Base-by-base conservation (phyloP, 305 asterid genomes). In the Rubia peregrina region DNA sequence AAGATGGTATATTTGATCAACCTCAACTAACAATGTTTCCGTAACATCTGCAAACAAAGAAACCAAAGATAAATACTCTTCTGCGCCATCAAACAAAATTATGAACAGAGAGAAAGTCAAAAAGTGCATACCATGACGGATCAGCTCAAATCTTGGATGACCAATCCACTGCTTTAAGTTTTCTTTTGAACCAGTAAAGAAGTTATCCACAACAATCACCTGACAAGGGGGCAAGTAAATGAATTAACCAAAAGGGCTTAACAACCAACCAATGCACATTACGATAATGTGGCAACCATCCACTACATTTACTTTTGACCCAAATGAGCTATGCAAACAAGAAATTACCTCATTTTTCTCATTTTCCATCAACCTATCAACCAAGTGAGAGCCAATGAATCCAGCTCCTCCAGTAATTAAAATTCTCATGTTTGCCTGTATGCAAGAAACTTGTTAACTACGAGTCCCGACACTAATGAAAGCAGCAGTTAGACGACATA, bases 1-100 rank as follows among this genome's bases (percentile, higher is more conserved):
- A 77, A 94, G 98, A 85, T 94, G 98, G 82, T 91, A 94, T 65
- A 94, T 94, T 77, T 79, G 88, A 80, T 94, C 99, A 75, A 94
- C 98, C 84, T 94, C 98, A 68, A 94, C 62, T 56, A 90, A 77
- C 73, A 94, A 81, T 60, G 99, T 72, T 82, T 94, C 97, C 0
- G 98, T 94, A 61, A 94, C 96, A 81, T 94, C 99, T 94, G 88
- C 77, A 82, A 36, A 36, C 49, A 57, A 67, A 59, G 42, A 67
- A 44, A 71, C 21, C 9, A 26, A 36, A 60, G 9, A 40, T 53
- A 56, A 51, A 13, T 8, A 38, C 11, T 59, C 68, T 19, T 17
- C 21, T 6, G 13, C 60, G 10, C 53, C 33, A 51, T 41, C 8
- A 41, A 40, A 22, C 22, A 22, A 14, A 5, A 7, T 24, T 53